Evolutionary conservation across 306 rosid genomes (phyloP), one percentile per base, ranked within the genome.

Genomic region (Lablab purpureus): DNA sequence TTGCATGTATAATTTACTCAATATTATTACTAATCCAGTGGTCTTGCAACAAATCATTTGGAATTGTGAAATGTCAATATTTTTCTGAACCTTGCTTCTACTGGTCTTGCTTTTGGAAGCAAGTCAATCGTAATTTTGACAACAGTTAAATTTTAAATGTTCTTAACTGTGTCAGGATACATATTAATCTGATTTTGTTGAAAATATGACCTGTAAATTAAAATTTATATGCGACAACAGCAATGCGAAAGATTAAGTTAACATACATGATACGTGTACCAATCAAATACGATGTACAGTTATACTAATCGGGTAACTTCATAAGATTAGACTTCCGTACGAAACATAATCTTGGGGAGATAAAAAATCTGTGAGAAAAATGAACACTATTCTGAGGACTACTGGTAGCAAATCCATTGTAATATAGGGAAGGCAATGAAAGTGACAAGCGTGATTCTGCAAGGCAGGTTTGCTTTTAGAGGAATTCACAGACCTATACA

Each of bases 401-500:
- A 67, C 50, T 40, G 77, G 73, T 36, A 76, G 79, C 70, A 37
- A 73, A 71, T 72, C 50, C 59, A 74, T 60, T 78, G 45, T 21
- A 71, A 49, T 34, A 43, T 56, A n/a, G n/a, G 18, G 13, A 73
- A 3, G 66, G 11, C 51, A 28, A 76, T 72, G 51, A 5, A 79
- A 71, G 73, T 47, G 73, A 60, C 36, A 71, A 49, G 46, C 76
- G 59, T 67, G 25, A 52, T 34, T 71, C 83, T 59, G 83, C 77
- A 72, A 64, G 80, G 82, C 78, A 76, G 51, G 71, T 77, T 56
- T 71, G 84, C 84, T 74, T 73, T 70, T 75, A 50, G 68, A 67
- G 80, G 51, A 34, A 64, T 66, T 87, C 85, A 87, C 83, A 79
- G 83, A 80, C 65, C 90, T 87, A 82, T 63, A 84, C 74, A 87